phyloP scores from a whole-genome alignment of 805 yeast genomes.

The Candida manassasensis region DNA sequence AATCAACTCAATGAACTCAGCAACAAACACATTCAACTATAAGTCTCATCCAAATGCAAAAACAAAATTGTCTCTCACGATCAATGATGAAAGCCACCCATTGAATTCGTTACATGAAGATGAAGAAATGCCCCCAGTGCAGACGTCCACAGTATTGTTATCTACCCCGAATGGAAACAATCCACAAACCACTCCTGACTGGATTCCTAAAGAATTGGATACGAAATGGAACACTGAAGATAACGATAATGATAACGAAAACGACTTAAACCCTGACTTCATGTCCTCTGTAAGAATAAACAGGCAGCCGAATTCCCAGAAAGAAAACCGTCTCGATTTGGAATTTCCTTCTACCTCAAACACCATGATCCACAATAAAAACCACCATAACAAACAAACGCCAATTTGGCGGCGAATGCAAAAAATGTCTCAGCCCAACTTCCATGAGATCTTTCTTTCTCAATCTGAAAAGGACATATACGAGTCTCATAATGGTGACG shows the following conservation, averaged over 20 bases:
- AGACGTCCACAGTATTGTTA: conserved; percentile 21
- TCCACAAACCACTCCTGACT: conserved; percentile 28
- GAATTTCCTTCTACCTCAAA: conserved; percentile 5
- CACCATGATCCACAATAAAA: conserved; percentile 5
- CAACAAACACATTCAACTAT: conserved; percentile 42
- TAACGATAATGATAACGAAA: conserved; percentile 1
- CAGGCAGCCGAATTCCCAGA: conserved; percentile 1
- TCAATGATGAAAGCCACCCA: background rate
- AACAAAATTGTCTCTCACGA: conserved; percentile 25
- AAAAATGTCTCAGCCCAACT: conserved; percentile 2
- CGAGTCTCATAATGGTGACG: conserved; percentile 1
- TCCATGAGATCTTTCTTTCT: conserved; percentile 4
- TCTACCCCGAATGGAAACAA: background rate
- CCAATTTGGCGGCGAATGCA: conserved; percentile 4
- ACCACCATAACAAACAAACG: background rate
- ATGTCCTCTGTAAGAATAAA: conserved; percentile 17
- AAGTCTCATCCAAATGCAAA: conserved; percentile 43
- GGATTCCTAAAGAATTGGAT: conserved; percentile 40
- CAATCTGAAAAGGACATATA: conserved; percentile 1
- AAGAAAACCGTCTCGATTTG: background rate
- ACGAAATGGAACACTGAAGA: conserved; percentile 26
- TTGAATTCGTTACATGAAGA: conserved; percentile 1
- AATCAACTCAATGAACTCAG: conserved; percentile 21
- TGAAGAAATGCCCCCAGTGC: conserved; percentile 13
- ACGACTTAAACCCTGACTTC: conserved; percentile 13